phyloP scores from a whole-genome alignment of 2,329 filamentous ascomycete species.

The Aaosphaeria pasadenensis region DNA sequence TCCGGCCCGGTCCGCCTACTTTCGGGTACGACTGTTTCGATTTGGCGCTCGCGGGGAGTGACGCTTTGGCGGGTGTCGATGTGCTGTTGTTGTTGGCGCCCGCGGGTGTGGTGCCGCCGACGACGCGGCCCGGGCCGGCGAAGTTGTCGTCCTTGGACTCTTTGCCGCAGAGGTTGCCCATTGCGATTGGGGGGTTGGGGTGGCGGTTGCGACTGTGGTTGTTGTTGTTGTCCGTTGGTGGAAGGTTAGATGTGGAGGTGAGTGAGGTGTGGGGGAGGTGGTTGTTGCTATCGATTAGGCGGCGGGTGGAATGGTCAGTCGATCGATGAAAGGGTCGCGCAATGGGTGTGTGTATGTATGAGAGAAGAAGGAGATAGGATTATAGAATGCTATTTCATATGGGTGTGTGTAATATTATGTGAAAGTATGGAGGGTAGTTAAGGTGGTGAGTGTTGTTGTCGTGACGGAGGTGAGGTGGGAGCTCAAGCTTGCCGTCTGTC shows the following conservation, averaged over 20 bases:
- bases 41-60: slow-evolving; percentile 27
- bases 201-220: neutral
- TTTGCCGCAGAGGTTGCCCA: slow-evolving; percentile 88
- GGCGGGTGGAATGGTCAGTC: too few species aligned
- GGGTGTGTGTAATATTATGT: too few species aligned
- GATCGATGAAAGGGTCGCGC: too few species aligned
- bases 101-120: slow-evolving; percentile 56
- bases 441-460: too few species aligned
- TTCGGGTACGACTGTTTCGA: slow-evolving; percentile 37
- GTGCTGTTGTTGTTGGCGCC: slow-evolving; percentile 30
- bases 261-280: neutral
- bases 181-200: slow-evolving; percentile 35
- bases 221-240: neutral
- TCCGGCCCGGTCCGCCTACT: slow-evolving; percentile 52
- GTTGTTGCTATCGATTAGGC: too few species aligned
- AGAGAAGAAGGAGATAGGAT: too few species aligned
- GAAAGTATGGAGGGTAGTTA: too few species aligned
- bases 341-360: too few species aligned
- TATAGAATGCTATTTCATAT: too few species aligned
- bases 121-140: slow-evolving; percentile 67
- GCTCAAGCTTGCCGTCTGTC: too few species aligned
- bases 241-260: neutral
- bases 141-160: slow-evolving; percentile 64
- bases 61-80: slow-evolving; percentile 33
- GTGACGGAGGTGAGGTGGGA: too few species aligned